phyloP scores from a whole-genome alignment of 441 rosid species.

The Omphalea diandra region DNA sequence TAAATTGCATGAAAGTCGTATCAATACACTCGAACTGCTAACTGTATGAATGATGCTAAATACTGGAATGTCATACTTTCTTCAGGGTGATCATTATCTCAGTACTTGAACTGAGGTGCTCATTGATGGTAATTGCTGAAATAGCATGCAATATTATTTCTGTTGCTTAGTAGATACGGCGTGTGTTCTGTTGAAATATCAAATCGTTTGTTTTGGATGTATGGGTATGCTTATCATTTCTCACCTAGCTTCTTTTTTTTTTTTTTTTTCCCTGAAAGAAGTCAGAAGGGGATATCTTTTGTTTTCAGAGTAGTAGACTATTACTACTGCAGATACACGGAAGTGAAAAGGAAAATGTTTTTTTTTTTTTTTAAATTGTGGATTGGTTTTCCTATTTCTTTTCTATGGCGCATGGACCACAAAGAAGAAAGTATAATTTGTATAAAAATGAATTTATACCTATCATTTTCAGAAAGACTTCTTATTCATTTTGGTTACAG shows the following conservation, averaged over 20 bases:
- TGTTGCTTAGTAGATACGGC: background rate
- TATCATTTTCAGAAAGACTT: background rate
- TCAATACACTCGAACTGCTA: background rate
- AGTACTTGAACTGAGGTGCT: background rate
- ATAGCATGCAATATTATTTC: background rate
- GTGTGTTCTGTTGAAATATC: background rate
- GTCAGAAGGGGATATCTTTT: background rate
- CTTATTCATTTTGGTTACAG: conserved; percentile 35
- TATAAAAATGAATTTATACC: background rate
- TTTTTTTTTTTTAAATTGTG: too few relatives aligned
- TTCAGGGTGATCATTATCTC: background rate
- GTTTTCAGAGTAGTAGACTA: background rate
- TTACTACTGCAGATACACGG: background rate
- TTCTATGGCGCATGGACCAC: background rate
- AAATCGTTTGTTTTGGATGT: background rate
- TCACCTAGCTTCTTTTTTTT: too few relatives aligned
- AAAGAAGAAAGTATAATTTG: background rate
- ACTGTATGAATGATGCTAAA: background rate
- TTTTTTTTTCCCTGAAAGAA: background rate
- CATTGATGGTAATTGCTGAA: too few relatives aligned
- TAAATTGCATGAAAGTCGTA: background rate
- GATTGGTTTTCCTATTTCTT: background rate
- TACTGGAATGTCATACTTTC: background rate
- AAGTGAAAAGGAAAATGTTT: background rate
- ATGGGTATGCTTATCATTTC: background rate